Conservation (phyloP, 805 yeast species). For the Candida peoriensis region DNA sequence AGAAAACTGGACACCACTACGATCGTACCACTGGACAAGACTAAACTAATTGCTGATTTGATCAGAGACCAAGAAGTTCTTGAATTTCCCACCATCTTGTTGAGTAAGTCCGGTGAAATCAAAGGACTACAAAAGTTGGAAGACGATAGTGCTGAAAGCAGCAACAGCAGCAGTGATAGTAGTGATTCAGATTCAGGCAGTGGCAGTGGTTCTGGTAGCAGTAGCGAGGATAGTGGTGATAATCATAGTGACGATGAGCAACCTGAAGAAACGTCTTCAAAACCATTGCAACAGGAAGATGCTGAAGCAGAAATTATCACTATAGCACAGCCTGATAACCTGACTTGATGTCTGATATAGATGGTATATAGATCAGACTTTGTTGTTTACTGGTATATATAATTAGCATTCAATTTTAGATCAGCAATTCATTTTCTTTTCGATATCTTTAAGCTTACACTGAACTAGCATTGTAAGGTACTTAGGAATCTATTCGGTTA, state of each 20-base stretch:
- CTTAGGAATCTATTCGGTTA: no score
- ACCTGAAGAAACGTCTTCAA: constrained; percentile 18
- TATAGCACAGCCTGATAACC: no score
- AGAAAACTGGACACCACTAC: constrained; percentile 25
- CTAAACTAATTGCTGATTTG: constrained; percentile 38
- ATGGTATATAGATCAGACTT: no score
- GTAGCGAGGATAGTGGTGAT: constrained; percentile 14
- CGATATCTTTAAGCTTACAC: no score
- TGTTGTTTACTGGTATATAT: no score
- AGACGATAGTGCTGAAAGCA: constrained; percentile 15
- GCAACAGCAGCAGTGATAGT: constrained; percentile 4
- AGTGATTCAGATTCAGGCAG: constrained; percentile 11
- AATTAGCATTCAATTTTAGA: no score
- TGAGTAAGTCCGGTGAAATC: constrained; percentile 30
- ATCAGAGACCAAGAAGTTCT: constrained; percentile 57
- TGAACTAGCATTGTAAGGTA: no score
- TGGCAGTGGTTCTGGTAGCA: constrained; percentile 10
- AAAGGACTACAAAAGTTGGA: constrained; percentile 17
- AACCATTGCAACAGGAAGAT: no score
- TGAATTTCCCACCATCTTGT: constrained; percentile 71
- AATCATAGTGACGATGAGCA: constrained; percentile 18
- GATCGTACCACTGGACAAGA: constrained; percentile 33
- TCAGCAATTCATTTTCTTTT: no score
- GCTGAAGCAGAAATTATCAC: no score
- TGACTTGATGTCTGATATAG: no score